These are phyloP conservation scores for Colletotrichum navitas DNA, from an alignment of 2,329 filamentous ascomycete species.

Conservation along the genomic window DNA sequence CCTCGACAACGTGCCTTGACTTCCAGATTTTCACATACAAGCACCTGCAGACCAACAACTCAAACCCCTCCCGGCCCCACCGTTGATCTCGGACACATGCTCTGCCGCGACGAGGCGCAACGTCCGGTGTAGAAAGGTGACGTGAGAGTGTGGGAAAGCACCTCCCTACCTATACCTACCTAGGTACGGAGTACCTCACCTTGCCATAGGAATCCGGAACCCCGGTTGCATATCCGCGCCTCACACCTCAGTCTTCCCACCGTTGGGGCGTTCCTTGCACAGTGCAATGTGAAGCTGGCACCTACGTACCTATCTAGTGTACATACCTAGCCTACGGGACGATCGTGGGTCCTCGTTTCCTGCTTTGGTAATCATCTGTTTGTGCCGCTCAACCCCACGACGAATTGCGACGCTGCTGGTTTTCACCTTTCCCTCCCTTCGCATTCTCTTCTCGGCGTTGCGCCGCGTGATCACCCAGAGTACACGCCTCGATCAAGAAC, in stretches of 20 bases:
- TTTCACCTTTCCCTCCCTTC: not conserved
- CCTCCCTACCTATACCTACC: not conserved
- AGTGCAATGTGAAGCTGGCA: constrained; percentile 12
- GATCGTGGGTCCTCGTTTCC: constrained; percentile 31
- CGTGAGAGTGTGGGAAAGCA: constrained; percentile 10
- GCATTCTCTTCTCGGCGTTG: constrained; percentile 5
- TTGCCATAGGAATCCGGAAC: not conserved
- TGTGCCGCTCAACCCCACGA: constrained; percentile 5
- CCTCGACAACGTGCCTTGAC: not conserved
- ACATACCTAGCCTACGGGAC: not conserved
- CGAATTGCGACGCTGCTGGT: constrained; percentile 4
- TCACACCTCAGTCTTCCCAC: constrained; percentile 7
- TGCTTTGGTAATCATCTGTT: constrained; percentile 36
- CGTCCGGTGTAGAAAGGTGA: not conserved
- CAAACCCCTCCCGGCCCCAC: not conserved
- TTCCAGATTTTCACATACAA: not conserved
- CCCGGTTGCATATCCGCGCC: constrained; percentile 13
- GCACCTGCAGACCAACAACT: not conserved
- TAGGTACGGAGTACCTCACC: not conserved
- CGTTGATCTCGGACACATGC: constrained; percentile 2
- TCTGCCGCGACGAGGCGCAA: constrained; percentile 19
- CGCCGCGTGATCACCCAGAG: constrained; percentile 8
- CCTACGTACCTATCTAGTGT: not conserved
- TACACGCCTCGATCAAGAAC: not conserved
- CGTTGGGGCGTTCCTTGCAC: not conserved